Evolutionary conservation across 768 basidiomycete genomes (phyloP), one percentile per base, ranked within the genome.

Genomic region (Coprinellus micaceus): DNA sequence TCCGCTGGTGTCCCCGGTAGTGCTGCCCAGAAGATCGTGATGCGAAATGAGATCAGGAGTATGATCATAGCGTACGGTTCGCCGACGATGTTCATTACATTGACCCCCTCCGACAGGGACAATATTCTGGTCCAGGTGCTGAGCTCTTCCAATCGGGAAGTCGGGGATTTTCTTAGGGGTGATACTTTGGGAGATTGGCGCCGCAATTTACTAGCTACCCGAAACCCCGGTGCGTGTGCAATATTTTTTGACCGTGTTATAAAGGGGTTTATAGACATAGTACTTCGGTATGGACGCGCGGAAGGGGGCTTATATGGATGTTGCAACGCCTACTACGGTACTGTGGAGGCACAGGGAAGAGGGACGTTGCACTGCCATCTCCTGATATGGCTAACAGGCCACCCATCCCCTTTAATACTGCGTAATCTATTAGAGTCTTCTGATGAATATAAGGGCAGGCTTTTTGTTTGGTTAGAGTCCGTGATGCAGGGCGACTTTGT

Each of bases 331-430:
- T 67, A 67, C 54, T 63, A 61, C 45, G 70, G 64, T 0, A 61
- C 59, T 2, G 64, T 67, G 0, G 71, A 72, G 53, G 53, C 61
- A 1, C 67, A 69, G 40, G 64, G 64, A 7, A 39, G 64, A 15
- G 69, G 68, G 0, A 65, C 64, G 4, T 52, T 73, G 1, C 72
- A 74, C 55, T 65, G 64, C 28, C 72, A 74, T 52, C 64, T 71
- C 61, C 44, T 72, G 0, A 54, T 67, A 1, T 72, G 67, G 71
- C 44, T 72, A 0, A 15, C 54, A 40, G 68, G 66, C 0, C 56
- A 59, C 19, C 49, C 29, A 6, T 11, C 28, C 15, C 49, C 49
- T 9, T 11, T 4, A 5, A 15, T 11, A 3, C 49, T 51, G 9
- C 10, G 21, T 12, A 19, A 51, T 29, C n/a, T 33, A 10, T n/a